A percentile compares a stretch with the other conserved stretches of the same genome.
These are phyloP conservation scores for Xylaria telfairii DNA, from an alignment of 495 filamentous ascomycete genomes.

Conservation along the genomic window DNA sequence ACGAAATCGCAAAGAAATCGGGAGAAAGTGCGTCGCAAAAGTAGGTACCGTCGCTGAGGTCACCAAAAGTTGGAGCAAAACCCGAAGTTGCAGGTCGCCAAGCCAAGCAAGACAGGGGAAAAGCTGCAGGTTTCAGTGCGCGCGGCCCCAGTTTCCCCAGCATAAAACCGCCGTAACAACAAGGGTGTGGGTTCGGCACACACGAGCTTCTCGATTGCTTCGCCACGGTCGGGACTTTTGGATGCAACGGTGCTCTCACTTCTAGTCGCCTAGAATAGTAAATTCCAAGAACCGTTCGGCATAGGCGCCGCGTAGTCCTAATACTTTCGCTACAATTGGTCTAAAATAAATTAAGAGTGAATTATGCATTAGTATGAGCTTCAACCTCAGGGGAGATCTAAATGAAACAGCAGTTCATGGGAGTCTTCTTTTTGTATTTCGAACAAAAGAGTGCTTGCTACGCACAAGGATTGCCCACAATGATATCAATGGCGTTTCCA, in stretches of 20 bases:
- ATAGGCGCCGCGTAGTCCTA: background rate
- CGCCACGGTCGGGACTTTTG: constrained; percentile 6
- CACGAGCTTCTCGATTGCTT: background rate
- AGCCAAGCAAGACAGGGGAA: constrained; percentile 2
- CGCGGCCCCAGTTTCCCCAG: background rate
- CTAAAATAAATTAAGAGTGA: background rate
- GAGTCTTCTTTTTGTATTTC: background rate
- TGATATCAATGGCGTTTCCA: constrained; percentile 18
- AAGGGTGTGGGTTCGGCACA: background rate
- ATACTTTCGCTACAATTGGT: background rate
- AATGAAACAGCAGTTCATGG: background rate
- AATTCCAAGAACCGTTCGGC: no score
- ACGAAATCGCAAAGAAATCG: background rate
- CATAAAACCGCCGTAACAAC: background rate
- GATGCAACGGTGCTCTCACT: background rate
- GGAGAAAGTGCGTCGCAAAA: background rate
- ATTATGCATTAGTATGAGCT: background rate
- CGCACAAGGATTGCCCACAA: background rate
- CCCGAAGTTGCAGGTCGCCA: constrained; percentile 3
- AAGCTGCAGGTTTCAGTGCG: constrained; percentile 21
- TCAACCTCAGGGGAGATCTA: background rate
- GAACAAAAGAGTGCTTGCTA: background rate
- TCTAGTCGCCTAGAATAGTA: background rate
- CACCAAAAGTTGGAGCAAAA: constrained; percentile 3
- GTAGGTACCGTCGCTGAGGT: background rate